Conservation (phyloP, 768 basidiomycete genomes). For the Dentipellis fragilis region DNA sequence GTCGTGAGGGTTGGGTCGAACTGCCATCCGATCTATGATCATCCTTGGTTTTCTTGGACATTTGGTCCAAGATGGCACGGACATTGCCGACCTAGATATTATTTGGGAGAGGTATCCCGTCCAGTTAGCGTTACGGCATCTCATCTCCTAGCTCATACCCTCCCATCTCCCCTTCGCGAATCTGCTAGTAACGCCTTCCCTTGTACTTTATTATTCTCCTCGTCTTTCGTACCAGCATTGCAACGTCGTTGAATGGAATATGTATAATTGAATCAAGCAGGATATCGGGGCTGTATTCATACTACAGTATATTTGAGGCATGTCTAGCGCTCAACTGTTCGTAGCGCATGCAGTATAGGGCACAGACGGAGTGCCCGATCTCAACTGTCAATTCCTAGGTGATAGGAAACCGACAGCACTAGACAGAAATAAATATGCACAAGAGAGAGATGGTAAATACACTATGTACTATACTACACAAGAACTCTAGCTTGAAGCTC, state of each 20-base stretch:
- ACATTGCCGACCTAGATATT: slow-evolving; percentile 6
- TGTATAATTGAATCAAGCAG: not conserved
- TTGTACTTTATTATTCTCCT: slow-evolving; percentile 10
- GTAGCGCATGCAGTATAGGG: not conserved
- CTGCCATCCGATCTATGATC: slow-evolving; percentile 12
- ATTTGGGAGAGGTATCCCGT: not conserved
- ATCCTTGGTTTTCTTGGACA: not conserved
- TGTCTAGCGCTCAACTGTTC: not conserved
- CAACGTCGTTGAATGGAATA: not conserved
- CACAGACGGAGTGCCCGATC: not conserved
- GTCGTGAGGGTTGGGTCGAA: slow-evolving; percentile 22
- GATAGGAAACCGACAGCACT: no score
- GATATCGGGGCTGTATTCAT: not conserved
- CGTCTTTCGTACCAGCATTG: not conserved
- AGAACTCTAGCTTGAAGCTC: no score
- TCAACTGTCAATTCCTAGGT: not conserved
- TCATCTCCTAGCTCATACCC: not conserved
- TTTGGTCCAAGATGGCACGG: slow-evolving; percentile 3
- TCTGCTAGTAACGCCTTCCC: slow-evolving; percentile 8
- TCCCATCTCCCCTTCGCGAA: slow-evolving; percentile 7
- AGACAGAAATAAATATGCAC: no score
- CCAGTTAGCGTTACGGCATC: not conserved
- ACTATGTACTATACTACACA: no score
- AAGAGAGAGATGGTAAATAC: no score
- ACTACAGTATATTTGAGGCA: not conserved